Evolutionary conservation across 1,139 yeast species (phyloP), one percentile per base, ranked within the genome.

Genomic region (Pichia sorboxylosa): DNA sequence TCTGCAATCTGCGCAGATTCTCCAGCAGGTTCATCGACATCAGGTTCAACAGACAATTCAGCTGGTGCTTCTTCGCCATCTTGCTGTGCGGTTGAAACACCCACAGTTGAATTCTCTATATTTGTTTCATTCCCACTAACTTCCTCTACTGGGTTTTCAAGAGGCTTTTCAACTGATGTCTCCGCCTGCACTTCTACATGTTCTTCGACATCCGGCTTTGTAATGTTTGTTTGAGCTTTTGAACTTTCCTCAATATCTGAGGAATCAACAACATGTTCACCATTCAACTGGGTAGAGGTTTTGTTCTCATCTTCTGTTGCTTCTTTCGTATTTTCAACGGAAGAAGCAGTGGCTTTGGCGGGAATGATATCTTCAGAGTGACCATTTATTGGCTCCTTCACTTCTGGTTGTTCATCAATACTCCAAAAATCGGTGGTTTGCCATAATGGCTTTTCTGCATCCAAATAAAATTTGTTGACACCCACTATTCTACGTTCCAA

Each of bases 401-500:
- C 16, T 13, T 13, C 15, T 25, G 27, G 14, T 7, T 8, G 13
- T 8, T 13, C 26, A 24, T 7, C 22, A 19, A n/a, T 14, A 18
- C 4, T 38, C 59, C 60, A 55, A 31, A 50, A 54, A 29, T 52
- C 48, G 37, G 50, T 49, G 33, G 51, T 47, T 24, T 47, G 45
- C 51, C 56, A 52, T 28, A 48, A 46, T 17, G 52, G 48, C 28
- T 42, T 47, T 29, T 59, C 55, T 13, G 71, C 62, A 48, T 65
- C 69, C 22, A 80, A 62, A 47, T 81, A 81, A 46, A 79, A 82
- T 42, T 84, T 85, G 47, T 94, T 69, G 11, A 92, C 99, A 19
- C 97, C 95, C 27, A 87, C 94, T 39, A 90, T 74, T 48, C 96
- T 63, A 45, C 93, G 71, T 49, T 87, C 97, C 30, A 70, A 58